Evolutionary conservation across 345 rosid species (phyloP), one percentile per base, ranked within the genome.

Genomic region (Iberis pinnata): DNA sequence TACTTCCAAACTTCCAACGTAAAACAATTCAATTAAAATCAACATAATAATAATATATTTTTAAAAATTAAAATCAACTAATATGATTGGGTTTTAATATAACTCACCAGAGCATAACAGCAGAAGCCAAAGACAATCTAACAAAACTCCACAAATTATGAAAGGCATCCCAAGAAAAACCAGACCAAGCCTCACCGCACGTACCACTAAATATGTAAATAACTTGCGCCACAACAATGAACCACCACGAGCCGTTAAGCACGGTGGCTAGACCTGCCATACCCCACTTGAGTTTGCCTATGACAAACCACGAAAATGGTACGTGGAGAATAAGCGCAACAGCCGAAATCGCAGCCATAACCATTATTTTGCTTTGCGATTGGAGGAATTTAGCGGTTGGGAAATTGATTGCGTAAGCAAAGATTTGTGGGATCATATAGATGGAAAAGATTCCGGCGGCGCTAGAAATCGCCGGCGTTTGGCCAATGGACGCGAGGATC

Each of bases 31-130:
- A 41, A 29, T 24, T 8, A 32, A 58, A 45, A 8, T 22, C 8
- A 32, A 5, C 25, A 12, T 13, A 41, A 12, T 20, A 43, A 29
- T 7, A 29, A 29, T 2, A 29, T 6, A 29, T 29, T 6, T 6
- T 29, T 9, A 3, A 3, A 1, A 29, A 29, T 29, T 5, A 29
- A 6, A 29, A 29, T 29, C 8, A 29, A 29, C 8, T 6, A 9
- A 29, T 29, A 4, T 4, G 37, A 10, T 9, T 12, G 2, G n/a
- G n/a, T 32, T n/a, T 16, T 27, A 16, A 3, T 37, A 13, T 19
- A 10, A 59, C 73, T 81, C n/a, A 90, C 98, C 98, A 87, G 9
- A 87, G 80, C 98, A 90, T 90, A 1, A 84, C 80, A 8, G 98
- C 98, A 0, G 98, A 90, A 10, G 96, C 95, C 3, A 90, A 58